Conservation (phyloP, 768 basidiomycete genomes). For the Mycena floridula region DNA sequence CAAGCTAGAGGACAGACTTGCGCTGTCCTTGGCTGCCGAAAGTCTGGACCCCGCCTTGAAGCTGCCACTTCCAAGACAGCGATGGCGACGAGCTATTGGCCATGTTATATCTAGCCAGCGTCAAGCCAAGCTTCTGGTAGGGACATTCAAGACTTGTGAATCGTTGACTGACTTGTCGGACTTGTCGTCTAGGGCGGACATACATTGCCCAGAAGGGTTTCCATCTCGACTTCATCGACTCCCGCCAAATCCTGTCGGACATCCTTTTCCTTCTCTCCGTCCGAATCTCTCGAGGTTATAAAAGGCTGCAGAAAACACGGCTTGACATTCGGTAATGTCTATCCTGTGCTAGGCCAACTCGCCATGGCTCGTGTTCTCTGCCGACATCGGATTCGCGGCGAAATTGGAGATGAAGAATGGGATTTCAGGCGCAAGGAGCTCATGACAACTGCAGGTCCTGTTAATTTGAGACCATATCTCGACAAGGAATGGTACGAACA, state of each 20-base stretch:
- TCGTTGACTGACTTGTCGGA: neutral
- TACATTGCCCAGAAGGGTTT: slow-evolving; percentile 39
- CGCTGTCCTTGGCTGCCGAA: slow-evolving; percentile 32
- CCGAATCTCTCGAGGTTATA: slow-evolving; percentile 25
- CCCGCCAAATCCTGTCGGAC: slow-evolving; percentile 27
- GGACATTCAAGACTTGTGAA: slow-evolving; percentile 4
- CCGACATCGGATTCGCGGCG: slow-evolving; percentile 26
- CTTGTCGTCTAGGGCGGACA: slow-evolving; percentile 44
- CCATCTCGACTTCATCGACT: slow-evolving; percentile 22
- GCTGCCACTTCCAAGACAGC: slow-evolving; percentile 26
- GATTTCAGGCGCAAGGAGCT: slow-evolving; percentile 42
- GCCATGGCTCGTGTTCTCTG: slow-evolving; percentile 46
- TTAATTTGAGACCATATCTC: slow-evolving; percentile 46
- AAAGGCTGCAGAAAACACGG: slow-evolving; percentile 32
- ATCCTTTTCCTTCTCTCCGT: slow-evolving; percentile 17
- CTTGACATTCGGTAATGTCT: slow-evolving; percentile 47
- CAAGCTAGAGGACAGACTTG: slow-evolving; percentile 31
- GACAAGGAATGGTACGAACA: slow-evolving; percentile 37
- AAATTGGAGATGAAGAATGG: slow-evolving; percentile 49
- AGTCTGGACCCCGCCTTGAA: slow-evolving; percentile 26
- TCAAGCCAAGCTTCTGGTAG: slow-evolving; percentile 28
- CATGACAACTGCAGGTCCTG: slow-evolving; percentile 40
- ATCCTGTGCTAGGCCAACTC: slow-evolving; percentile 44
- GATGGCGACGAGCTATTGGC: slow-evolving; percentile 43
- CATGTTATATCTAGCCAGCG: slow-evolving; percentile 27